Percentiles rank a stretch among this genome's conserved stretches.
Evolutionary conservation across 2,329 filamentous ascomycete genomes (phyloP).

Genomic region (Fusarium aywerte): DNA sequence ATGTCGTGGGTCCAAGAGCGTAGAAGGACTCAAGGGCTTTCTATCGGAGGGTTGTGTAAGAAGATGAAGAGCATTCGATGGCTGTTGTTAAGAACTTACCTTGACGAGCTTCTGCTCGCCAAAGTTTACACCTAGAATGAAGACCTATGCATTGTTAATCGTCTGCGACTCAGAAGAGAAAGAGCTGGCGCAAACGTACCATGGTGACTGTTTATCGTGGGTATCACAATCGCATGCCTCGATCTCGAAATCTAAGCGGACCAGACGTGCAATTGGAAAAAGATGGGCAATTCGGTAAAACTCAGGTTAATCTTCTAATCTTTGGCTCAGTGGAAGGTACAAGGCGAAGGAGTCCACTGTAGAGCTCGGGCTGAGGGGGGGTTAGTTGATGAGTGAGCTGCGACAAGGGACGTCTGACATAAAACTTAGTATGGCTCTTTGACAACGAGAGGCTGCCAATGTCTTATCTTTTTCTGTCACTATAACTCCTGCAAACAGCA

Average conservation of each 20-base stretch:
- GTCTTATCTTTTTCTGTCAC: slow-evolving; percentile 15
- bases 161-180: too few relatives aligned
- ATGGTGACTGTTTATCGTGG: slow-evolving; percentile 37
- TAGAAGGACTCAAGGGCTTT: slow-evolving; percentile 87
- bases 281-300: slow-evolving; percentile 44
- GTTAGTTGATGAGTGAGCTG: slow-evolving; percentile 3
- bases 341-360: neutral
- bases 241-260: slow-evolving; percentile 26
- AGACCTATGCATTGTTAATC: slow-evolving; percentile 65
- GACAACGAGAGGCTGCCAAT: neutral
- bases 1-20: slow-evolving; percentile 77
- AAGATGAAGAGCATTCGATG: slow-evolving; percentile 1
- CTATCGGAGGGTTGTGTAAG: slow-evolving; percentile 51
- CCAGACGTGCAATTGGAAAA: slow-evolving; percentile 33
- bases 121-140: slow-evolving; percentile 90
- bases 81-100: slow-evolving; percentile 61
- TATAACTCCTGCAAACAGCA: neutral
- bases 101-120: slow-evolving; percentile 83
- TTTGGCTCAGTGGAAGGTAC: neutral
- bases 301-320: slow-evolving; percentile 41
- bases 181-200: slow-evolving; percentile 28
- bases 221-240: slow-evolving; percentile 41
- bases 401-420: slow-evolving; percentile 7
- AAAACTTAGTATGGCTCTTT: neutral
- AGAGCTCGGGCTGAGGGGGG: slow-evolving; percentile 7